phyloP scores from a whole-genome alignment of 345 rosid genomes.

The Acer saccharum region DNA sequence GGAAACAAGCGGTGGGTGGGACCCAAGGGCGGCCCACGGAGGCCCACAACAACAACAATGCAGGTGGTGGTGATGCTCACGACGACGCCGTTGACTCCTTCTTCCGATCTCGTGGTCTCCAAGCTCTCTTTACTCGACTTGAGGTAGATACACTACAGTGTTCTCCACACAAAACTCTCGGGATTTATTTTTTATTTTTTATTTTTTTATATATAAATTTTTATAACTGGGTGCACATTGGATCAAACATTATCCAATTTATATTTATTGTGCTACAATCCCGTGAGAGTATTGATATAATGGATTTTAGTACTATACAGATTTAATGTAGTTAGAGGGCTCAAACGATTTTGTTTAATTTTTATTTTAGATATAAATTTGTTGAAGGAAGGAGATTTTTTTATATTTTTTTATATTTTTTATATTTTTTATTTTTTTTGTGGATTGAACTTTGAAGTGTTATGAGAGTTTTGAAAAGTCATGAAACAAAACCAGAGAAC shows the following conservation, averaged over 20 bases:
- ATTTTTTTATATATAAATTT: background rate
- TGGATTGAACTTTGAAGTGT: too few species aligned
- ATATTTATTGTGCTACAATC: too few species aligned
- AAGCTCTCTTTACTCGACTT: constrained; percentile 54
- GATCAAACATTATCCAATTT: background rate
- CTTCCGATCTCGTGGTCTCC: constrained; percentile 58
- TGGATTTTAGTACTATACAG: too few species aligned
- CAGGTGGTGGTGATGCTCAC: constrained; percentile 16
- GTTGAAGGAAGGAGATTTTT: too few species aligned
- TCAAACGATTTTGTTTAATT: too few species aligned
- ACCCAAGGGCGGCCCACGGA: constrained; percentile 33
- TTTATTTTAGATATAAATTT: background rate
- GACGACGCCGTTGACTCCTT: constrained; percentile 75
- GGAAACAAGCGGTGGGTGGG: constrained; percentile 77
- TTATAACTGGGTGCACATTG: background rate
- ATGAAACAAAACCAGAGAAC: background rate
- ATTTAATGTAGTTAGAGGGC: too few species aligned
- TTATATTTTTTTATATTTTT: too few species aligned
- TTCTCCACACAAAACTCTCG: background rate
- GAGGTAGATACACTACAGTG: constrained; percentile 50
- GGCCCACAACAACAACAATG: constrained; percentile 16
- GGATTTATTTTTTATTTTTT: too few species aligned
- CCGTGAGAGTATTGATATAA: too few species aligned
- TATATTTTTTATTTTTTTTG: too few species aligned
- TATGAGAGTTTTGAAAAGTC: background rate